Base-by-base conservation (phyloP, 805 yeast genomes). In the Metschnikowia chrysomelidarum region DNA sequence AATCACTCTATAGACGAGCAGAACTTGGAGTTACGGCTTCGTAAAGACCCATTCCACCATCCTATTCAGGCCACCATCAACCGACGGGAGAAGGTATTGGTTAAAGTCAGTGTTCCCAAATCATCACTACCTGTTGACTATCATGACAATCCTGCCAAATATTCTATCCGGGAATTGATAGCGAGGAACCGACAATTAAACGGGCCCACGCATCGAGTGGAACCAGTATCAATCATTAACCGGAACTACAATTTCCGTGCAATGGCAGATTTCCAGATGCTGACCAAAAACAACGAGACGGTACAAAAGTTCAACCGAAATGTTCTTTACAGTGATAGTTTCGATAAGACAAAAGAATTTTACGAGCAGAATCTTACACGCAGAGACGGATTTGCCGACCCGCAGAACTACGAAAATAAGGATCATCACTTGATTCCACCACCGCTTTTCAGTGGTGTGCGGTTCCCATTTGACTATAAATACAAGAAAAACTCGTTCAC, bases 261-360 rank as follows among this genome's bases (percentile, higher is more conserved):
- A 45, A 76, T 88, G 71, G 80, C 91, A 0, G 98, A 89, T 59
- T 91, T 87, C 57, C 98, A 93, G 56, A 73, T 76, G 44, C 64
- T 75, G 20, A 75, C 87, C 9, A 73, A 71, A 32, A 71, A 75
- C 47, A 80, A 82, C 10, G 55, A 45, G 2, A 39, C 53, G 17
- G 56, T 36, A 41, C 57, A 64, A 40, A 58, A 54, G 10, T 62
- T 59, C 46, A 56, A 57, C 28, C 33, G 43, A 4, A 39, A 50
- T 5, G 49, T 60, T 10, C 41, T 61, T n/a, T 43, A 54, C 27
- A 47, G 51, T 12, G 41, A 45, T 14, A 53, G 51, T 21, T 59
- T 49, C 34, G 52, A 53, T 14, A 50, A 54, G 11, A 38, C 67
- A 10, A 46, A 51, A 25, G 24, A 45, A 11, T 61, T 45, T 41